phyloP scores from a whole-genome alignment of 176 grass and related monocot genomes.

The Metroxylon sagu region DNA sequence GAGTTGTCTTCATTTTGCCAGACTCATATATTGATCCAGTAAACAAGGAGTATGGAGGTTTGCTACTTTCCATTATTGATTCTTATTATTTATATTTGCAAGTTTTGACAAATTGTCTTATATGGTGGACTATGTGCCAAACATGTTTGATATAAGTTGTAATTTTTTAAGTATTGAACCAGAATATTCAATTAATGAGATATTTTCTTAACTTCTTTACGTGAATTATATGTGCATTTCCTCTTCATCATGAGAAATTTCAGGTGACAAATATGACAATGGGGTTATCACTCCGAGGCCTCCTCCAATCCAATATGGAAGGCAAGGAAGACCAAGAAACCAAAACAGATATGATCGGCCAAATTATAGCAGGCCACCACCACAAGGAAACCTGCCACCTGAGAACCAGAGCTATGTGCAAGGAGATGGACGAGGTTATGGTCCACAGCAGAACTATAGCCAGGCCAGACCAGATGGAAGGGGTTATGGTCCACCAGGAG shows the following conservation, averaged over 20 bases:
- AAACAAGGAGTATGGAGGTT: conserved; percentile 90
- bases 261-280: conserved; percentile 93
- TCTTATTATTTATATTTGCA: neutral
- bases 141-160: too few species aligned
- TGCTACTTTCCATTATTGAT: conserved; percentile 12
- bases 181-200: too few species aligned
- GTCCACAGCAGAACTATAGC: conserved; percentile 33
- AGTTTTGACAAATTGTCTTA: neutral
- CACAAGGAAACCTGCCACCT: conserved; percentile 19
- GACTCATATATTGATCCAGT: conserved; percentile 94
- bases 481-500: conserved; percentile 28
- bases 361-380: conserved; percentile 37
- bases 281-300: conserved; percentile 71
- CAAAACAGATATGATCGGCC: conserved; percentile 22
- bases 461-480: conserved; percentile 34
- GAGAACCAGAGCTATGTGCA: neutral
- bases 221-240: too few species aligned
- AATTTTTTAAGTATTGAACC: too few species aligned
- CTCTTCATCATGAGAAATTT: conserved; percentile 4
- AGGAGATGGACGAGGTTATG: conserved; percentile 30
- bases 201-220: too few species aligned
- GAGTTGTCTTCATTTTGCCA: conserved; percentile 87
- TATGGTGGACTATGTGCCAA: too few species aligned
- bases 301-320: conserved; percentile 67
- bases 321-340: conserved; percentile 38